Evolutionary conservation across 257 asterid species (phyloP), one percentile per base, ranked within the genome.

Genomic region (Perilla frutescens): DNA sequence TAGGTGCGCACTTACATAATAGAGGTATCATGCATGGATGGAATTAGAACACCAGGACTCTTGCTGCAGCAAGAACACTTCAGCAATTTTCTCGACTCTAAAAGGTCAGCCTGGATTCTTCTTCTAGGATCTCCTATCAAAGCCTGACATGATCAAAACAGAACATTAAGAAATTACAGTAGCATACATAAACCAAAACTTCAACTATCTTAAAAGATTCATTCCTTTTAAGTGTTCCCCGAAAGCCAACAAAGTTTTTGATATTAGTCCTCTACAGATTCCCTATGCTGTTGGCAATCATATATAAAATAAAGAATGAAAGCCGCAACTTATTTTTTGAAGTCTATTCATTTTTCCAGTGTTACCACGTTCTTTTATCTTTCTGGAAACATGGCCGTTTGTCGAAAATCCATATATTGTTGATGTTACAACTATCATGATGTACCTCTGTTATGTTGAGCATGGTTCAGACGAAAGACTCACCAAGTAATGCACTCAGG

Each of bases 121-220:
- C 91, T 90, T 76, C 99, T 86, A 40, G 99, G 99, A 76, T 95
- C 97, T 69, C 99, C 99, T 63, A 85, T 78, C 92, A 95, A 85
- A 48, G 96, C 98, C 97, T 94, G 73, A 36, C 2, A 56, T 45
- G 57, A 80, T 44, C 65, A 60, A 72, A 77, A 72, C 14, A 68
- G 43, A 77, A 69, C 57, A 58, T 70, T 56, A 59, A 67, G 58
- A 14, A 70, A 57, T 55, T 54, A 49, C 3, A 60, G 57, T 53
- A 68, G 50, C 43, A 44, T 29, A 20, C 26, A 51, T 6, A 44
- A 44, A 39, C 37, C 40, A 49, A 13, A 50, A 43, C 64, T 56
- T 81, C 68, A 72, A 60, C 67, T 69, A 62, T 58, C 76, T 71
- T 50, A 50, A 29, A 10, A 11, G 4, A 69, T 10, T 44, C 55